phyloP scores from a whole-genome alignment of 257 asterid genomes.

The Ocimum tenuiflorum region DNA sequence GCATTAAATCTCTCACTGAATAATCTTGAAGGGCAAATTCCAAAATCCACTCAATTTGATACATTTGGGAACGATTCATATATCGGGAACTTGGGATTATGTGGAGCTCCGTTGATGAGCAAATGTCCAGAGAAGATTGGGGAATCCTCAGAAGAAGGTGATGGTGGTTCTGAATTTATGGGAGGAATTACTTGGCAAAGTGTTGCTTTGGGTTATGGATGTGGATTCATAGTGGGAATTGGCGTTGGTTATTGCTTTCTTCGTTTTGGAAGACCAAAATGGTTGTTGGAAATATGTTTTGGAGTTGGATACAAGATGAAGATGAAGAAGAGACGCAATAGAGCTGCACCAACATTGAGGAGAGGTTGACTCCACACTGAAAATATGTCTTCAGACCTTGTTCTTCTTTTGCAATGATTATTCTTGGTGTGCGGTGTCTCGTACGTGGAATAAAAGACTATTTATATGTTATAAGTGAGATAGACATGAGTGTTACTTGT shows the following conservation, averaged over 20 bases:
- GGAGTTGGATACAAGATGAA: neutral
- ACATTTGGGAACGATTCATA: conserved; percentile 17
- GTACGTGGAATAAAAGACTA: too few relatives aligned
- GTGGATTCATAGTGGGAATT: too few relatives aligned
- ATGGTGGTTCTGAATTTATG: neutral
- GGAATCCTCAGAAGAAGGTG: neutral
- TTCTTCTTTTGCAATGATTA: too few relatives aligned
- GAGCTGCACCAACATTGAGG: too few relatives aligned
- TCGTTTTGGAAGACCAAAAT: neutral
- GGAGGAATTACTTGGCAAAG: conserved; percentile 7
- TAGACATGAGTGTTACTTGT: too few relatives aligned
- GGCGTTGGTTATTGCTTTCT: neutral
- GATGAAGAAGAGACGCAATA: too few relatives aligned
- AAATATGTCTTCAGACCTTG: too few relatives aligned
- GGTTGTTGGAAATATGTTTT: neutral
- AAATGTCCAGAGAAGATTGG: neutral
- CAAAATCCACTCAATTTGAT: neutral
- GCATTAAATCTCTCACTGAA: conserved; percentile 12
- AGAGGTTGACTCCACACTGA: too few relatives aligned
- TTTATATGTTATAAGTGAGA: too few relatives aligned
- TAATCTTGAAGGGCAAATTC: conserved; percentile 12
- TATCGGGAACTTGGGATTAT: conserved; percentile 8
- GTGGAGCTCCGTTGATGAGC: conserved; percentile 18
- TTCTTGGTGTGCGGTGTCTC: too few relatives aligned
- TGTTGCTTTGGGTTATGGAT: conserved; percentile 8